Base-by-base conservation (phyloP, 2,329 filamentous ascomycete species). In the Endocalyx cinctus region DNA sequence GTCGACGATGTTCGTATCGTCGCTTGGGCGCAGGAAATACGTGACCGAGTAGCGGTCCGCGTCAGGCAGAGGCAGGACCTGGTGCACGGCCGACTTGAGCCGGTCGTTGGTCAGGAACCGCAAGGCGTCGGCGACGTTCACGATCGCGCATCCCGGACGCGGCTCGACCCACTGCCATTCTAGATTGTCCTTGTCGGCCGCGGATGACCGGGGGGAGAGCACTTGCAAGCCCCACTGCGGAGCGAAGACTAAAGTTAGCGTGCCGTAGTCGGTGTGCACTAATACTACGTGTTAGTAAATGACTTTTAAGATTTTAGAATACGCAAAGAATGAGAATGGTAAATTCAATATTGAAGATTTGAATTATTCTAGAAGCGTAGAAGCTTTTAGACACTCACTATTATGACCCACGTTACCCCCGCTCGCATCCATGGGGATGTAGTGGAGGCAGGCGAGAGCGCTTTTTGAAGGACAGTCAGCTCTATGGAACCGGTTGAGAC, bases 141-240 rank as follows among this genome's bases (percentile, higher is more conserved):
- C 30, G 22, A 39, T 22, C 13, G 18, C 18, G 17, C 18, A 26
- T 22, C 33, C 35, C 13, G n/a, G 17, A 2, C 27, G 17, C 14
- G 35, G 35, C 30, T 25, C 15, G 5, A 38, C 11, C 18, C n/a
- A 34, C 7, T 14, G 22, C 30, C 26, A 29, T n/a, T n/a, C n/a
- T n/a, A n/a, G n/a, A n/a, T n/a, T n/a, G n/a, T n/a, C n/a, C 10
- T 18, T 16, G 5, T 19, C 6, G 5, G 26, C 27, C 19, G 7
- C 3, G 10, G n/a, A 17, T 7, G 26, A 25, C 14, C 17, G n/a
- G 8, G 20, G 20, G 20, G 8, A 8, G 20, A 23, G 65, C 38
- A 74, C 63, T 52, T 78, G 72, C 8, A 77, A 64, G 6, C 72
- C 73, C 66, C 67, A 70, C 53, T 73, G 63, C 51, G 69, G 62